Evolutionary conservation across 2,329 filamentous ascomycete species (phyloP).

Genomic region (Diaporthe vaccinii): DNA sequence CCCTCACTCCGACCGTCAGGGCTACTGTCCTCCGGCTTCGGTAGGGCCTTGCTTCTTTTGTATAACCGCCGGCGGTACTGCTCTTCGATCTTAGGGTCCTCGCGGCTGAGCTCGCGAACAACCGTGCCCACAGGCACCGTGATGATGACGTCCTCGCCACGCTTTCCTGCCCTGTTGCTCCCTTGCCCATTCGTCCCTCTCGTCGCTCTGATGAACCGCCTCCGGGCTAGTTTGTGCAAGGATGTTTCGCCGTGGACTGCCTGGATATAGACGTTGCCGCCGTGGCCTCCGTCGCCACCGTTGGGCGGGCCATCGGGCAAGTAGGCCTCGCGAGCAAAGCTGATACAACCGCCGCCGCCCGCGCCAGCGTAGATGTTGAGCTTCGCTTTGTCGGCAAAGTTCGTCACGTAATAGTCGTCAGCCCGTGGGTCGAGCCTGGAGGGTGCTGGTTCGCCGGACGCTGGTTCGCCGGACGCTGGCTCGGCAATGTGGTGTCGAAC

Average conservation of each 20-base stretch:
- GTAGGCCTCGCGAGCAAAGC: conserved; percentile 93
- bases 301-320: conserved; percentile 91
- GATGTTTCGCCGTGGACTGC: conserved; percentile 92
- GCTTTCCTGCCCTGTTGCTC: conserved; percentile 78
- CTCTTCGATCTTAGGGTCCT: conserved; percentile 83
- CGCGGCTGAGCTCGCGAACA: conserved; percentile 82
- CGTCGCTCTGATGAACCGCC: conserved; percentile 80
- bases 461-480: conserved; percentile 43
- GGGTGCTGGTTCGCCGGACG: conserved; percentile 49
- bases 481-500: conserved; percentile 48
- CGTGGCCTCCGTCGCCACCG: conserved; percentile 92
- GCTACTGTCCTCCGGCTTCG: conserved; percentile 36
- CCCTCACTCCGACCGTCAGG: conserved; percentile 53
- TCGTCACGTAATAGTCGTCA: conserved; percentile 84
- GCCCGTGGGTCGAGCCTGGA: conserved; percentile 84
- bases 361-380: conserved; percentile 82
- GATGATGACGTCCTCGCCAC: conserved; percentile 89
- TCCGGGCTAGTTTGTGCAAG: conserved; percentile 88
- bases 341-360: conserved; percentile 93
- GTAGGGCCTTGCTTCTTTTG: conserved; percentile 42
- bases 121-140: conserved; percentile 95
- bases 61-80: conserved; percentile 52
- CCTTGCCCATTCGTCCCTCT: conserved; percentile 85
- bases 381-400: conserved; percentile 88
- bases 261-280: conserved; percentile 95